Conservation (phyloP, 176 grass and related monocot species). For the Saccharum spontaneum region DNA sequence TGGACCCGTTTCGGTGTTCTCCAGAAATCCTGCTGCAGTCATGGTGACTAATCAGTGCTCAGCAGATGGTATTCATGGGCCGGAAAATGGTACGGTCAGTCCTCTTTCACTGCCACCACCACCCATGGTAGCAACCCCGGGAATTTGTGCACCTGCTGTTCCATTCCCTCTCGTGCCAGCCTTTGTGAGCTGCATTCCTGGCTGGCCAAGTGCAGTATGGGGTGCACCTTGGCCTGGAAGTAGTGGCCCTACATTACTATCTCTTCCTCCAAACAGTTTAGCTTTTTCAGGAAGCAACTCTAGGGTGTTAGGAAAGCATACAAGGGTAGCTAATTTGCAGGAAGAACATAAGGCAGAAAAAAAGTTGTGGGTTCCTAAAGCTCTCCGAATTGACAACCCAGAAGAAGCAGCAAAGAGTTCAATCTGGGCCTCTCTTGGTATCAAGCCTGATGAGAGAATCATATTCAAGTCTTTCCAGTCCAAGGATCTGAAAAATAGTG, state of each 20-base stretch:
- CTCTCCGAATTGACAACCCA: constrained; percentile 59
- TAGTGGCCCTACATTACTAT: constrained; percentile 14
- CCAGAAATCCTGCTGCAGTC: constrained; percentile 43
- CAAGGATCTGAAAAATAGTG: constrained; percentile 31
- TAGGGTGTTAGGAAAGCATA: constrained; percentile 66
- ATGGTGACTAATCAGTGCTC: constrained; percentile 32
- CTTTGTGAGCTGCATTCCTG: constrained; percentile 43
- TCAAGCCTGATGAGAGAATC: constrained; percentile 60
- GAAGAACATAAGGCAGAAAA: constrained; percentile 49
- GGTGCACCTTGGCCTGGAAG: constrained; percentile 46
- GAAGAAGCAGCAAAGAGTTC: constrained; percentile 74
- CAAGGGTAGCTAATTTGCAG: constrained; percentile 52
- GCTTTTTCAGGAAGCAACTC: constrained; percentile 46
- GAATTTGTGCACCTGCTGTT: constrained; percentile 39
- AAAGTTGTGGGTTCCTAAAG: constrained; percentile 70
- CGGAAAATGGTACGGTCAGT: constrained; percentile 16
- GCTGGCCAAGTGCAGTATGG: constrained; percentile 61
- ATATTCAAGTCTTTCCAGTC: constrained; percentile 54
- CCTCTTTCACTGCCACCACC: constrained; percentile 6
- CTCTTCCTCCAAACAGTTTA: constrained; percentile 43
- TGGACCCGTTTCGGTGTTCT: constrained; percentile 54
- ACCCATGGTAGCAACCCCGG: constrained; percentile 16
- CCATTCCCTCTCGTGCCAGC: constrained; percentile 57
- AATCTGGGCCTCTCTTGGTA: constrained; percentile 70
- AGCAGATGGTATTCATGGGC: constrained; percentile 25